Percentiles rank a stretch among this genome's conserved stretches.
Conservation (phyloP, 176 grass and related monocot species). For the Rhynchospora breviuscula region DNA sequence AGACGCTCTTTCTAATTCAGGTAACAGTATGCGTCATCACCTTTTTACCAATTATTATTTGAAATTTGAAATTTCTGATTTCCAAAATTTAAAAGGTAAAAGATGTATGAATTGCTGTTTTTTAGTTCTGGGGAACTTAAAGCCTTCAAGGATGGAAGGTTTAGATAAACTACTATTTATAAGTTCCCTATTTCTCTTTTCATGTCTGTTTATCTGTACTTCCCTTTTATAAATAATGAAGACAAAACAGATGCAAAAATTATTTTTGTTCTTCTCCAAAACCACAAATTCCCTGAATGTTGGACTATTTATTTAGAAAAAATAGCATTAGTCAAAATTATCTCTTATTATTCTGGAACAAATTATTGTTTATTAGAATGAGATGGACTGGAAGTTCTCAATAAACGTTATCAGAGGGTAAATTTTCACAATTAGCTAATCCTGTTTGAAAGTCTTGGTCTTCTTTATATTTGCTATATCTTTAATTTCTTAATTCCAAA, state of each 20-base stretch:
- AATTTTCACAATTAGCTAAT: background rate
- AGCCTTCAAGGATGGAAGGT: slow-evolving; percentile 68
- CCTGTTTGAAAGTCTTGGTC: background rate
- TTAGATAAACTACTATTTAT: slow-evolving; percentile 70
- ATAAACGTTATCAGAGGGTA: background rate
- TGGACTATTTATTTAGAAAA: background rate
- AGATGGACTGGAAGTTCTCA: background rate
- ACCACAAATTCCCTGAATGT: background rate
- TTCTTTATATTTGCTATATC: background rate
- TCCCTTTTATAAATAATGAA: background rate
- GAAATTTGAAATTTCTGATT: background rate
- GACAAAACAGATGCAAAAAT: background rate
- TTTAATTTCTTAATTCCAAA: slow-evolving; percentile 2
- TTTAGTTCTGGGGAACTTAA: slow-evolving; percentile 58
- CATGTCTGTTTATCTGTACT: background rate
- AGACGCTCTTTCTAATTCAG: slow-evolving; percentile 50
- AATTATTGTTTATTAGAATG: background rate
- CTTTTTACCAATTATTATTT: background rate
- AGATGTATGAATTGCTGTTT: background rate
- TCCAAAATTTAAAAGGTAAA: background rate
- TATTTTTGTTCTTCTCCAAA: background rate
- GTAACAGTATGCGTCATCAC: slow-evolving; percentile 16
- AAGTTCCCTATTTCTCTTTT: slow-evolving; percentile 28
- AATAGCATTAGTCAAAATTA: background rate
- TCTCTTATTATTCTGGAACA: background rate